phyloP scores from a whole-genome alignment of 2,329 filamentous ascomycete genomes.

The Talaromyces sp. region DNA sequence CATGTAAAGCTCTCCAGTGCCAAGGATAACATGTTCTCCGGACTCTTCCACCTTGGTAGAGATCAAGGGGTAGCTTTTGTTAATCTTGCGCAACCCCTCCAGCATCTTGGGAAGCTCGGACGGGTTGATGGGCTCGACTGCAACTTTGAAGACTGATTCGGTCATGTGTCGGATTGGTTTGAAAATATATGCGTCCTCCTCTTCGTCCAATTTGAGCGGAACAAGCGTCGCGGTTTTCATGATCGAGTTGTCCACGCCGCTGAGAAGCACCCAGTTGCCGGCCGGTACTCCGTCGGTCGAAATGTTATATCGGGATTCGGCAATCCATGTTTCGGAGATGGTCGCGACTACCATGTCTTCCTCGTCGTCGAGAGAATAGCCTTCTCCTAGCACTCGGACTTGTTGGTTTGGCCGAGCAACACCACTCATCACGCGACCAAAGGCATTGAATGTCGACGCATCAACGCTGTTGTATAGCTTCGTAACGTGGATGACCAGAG shows the following conservation, averaged over 20 bases:
- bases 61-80: constrained; percentile 94
- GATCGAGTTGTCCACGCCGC: constrained; percentile 94
- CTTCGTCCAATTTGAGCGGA: constrained; percentile 69
- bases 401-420: constrained; percentile 74
- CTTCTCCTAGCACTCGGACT: constrained; percentile 88
- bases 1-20: constrained; percentile 99
- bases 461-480: constrained; percentile 89
- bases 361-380: constrained; percentile 93
- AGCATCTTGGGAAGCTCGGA: constrained; percentile 98
- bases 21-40: constrained; percentile 89
- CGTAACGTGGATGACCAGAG: constrained; percentile 83
- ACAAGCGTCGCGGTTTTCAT: constrained; percentile 95
- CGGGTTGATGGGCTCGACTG: constrained; percentile 95
- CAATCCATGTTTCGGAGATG: constrained; percentile 81
- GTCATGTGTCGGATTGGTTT: constrained; percentile 89
- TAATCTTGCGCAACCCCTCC: constrained; percentile 90
- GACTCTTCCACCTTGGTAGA: constrained; percentile 97
- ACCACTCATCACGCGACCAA: constrained; percentile 89
- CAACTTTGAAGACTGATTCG: constrained; percentile 95
- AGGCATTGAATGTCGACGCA: constrained; percentile 83
- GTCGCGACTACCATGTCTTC: constrained; percentile 92
- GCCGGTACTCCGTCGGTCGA: constrained; percentile 87
- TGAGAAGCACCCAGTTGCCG: constrained; percentile 86
- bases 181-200: constrained; percentile 95
- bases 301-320: constrained; percentile 88